These are phyloP conservation scores for Eucalyptus virginea DNA, from an alignment of 345 rosid genomes.

Conservation along the genomic window DNA sequence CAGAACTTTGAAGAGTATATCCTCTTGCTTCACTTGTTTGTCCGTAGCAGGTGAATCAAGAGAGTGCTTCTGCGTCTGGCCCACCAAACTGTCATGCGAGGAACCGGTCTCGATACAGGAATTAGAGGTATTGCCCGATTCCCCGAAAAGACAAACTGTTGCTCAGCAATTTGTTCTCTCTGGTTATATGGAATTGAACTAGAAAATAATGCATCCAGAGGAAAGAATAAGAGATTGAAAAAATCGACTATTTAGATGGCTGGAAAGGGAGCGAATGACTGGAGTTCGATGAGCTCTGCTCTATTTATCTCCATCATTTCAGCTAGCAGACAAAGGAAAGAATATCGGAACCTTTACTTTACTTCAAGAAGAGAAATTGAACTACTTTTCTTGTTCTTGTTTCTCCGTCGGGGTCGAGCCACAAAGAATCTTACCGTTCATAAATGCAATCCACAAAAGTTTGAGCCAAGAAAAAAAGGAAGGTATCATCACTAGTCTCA, in stretches of 20 bases:
- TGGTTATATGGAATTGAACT: slow-evolving; percentile 61
- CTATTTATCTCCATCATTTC: background rate
- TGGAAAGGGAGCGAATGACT: background rate
- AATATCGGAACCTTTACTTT: background rate
- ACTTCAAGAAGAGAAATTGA: background rate
- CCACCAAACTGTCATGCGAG: slow-evolving; percentile 43
- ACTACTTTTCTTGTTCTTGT: background rate
- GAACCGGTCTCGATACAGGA: slow-evolving; percentile 44
- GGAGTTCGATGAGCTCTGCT: background rate
- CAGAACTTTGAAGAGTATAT: slow-evolving; percentile 79
- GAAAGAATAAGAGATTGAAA: background rate
- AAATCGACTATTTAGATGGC: background rate
- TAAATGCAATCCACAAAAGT: background rate
- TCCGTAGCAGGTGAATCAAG: slow-evolving; percentile 31
- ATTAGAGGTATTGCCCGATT: slow-evolving; percentile 3
- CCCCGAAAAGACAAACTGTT: background rate
- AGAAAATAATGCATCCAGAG: slow-evolving; percentile 25
- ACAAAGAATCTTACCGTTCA: background rate
- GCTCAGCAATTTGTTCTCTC: slow-evolving; percentile 54
- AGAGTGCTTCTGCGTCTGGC: slow-evolving; percentile 56
- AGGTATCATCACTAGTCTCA: background rate
- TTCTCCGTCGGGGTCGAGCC: background rate
- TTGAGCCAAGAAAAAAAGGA: background rate
- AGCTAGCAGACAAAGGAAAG: background rate
- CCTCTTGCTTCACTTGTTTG: slow-evolving; percentile 59